Conservation (phyloP, 1,284 basidiomycete genomes). For the Apiotrichum mycotoxinovorans region DNA sequence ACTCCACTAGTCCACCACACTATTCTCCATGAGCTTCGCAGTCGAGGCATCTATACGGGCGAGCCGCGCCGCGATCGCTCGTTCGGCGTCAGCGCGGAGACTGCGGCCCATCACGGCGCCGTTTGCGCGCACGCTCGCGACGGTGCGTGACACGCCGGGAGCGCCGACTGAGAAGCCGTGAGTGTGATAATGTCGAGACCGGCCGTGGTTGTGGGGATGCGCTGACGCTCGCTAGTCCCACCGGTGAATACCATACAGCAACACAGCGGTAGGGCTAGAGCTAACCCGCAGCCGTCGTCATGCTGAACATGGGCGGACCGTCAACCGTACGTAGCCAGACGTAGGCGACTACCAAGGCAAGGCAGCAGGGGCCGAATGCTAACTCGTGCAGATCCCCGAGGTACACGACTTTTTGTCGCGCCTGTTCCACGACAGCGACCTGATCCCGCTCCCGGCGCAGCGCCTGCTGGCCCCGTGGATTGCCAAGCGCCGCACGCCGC, state of each 20-base stretch:
- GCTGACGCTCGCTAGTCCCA: slow-evolving; percentile 9
- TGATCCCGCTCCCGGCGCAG: slow-evolving; percentile 95
- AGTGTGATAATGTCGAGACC: neutral
- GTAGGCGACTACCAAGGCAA: no score
- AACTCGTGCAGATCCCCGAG: slow-evolving; percentile 72
- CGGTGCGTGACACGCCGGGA: slow-evolving; percentile 11
- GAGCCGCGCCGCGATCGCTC: neutral
- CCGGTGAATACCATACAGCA: slow-evolving; percentile 2
- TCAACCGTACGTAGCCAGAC: slow-evolving; percentile 63
- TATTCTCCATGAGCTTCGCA: neutral
- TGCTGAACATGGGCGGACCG: slow-evolving; percentile 99
- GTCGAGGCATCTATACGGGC: neutral
- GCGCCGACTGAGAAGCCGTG: slow-evolving; percentile 6
- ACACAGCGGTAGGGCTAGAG: no score
- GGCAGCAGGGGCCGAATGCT: no score
- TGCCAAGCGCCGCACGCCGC: slow-evolving; percentile 84
- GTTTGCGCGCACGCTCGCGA: slow-evolving; percentile 7
- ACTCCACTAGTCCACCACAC: neutral
- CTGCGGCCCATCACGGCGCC: neutral
- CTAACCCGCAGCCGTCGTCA: slow-evolving; percentile 67
- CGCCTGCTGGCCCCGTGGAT: slow-evolving; percentile 80
- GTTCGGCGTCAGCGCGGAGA: no score
- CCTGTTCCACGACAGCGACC: slow-evolving; percentile 89
- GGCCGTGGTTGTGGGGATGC: neutral
- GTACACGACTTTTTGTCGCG: slow-evolving; percentile 88